Evolutionary conservation across 2,329 filamentous ascomycete species (phyloP), one percentile per base, ranked within the genome.

Genomic region (Anthostomella pinea): DNA sequence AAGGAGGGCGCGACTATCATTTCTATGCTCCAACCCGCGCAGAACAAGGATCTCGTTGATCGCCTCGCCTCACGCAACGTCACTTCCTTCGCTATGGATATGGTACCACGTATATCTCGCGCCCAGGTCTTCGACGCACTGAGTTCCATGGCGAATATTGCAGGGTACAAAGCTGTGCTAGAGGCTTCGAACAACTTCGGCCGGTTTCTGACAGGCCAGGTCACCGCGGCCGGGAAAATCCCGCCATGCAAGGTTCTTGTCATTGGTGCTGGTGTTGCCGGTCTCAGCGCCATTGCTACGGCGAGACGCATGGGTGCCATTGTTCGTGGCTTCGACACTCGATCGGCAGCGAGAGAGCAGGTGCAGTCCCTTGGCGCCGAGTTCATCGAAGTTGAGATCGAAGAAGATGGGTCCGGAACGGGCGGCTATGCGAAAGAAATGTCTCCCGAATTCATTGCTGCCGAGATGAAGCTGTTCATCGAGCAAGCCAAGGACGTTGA

Each of bases 101-200:
- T 90, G 80, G 84, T 95, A 34, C 89, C 89, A 11, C 81, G 89
- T 25, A 95, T 95, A 51, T 94, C 88, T 1, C 79, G 89, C 30
- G 88, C 89, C 1, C 89, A 95, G 59, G 81, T 86, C 1, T 95
- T 94, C 53, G 88, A 95, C 63, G 88, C 87, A 1, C 71, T 95
- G 38, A 89, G 87, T 60, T 93, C 86, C 8, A 95, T 95, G 89
- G 88, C 89, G 42, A 95, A 95, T 53, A 95, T 95, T 65, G 87
- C 88, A 15, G 89, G 89, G 0, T 95, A 95, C 67, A 95, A 94
- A 63, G 89, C 88, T 25, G 87, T 95, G 1, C 69, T 95, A 27
- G 88, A 95, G 62, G 89, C 88, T 1, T 90, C 87, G 10, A 95
- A 95, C 62, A 81, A 85, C 46, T 95, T 94, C 62, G 88, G 88